Base-by-base conservation (phyloP, 192 early-diverging fungal genomes). In the Lunasporangiospora selenospora region DNA sequence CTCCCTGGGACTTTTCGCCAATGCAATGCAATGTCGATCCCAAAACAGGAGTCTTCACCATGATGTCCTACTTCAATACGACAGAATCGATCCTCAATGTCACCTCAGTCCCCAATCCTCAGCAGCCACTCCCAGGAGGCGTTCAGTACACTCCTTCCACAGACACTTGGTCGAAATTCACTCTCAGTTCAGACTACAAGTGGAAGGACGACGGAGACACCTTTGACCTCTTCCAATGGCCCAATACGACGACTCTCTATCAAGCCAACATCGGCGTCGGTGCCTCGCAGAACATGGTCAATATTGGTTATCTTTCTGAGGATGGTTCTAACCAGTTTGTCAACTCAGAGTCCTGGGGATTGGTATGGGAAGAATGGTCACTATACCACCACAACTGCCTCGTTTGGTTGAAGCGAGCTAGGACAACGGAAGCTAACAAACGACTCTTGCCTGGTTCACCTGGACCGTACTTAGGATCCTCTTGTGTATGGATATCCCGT, bases 251-350 rank as follows among this genome's bases (percentile, higher is more conserved):
- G 9, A 53, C 53, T 0, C 53, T 65, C 24, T 46, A 39, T 16
- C 63, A 65, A 18, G 63, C 53, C 5, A 65, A 65, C 31, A 32
- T 65, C 8, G 63, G 63, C 0, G 34, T 65, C 8, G 63, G 63
- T 0, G n/a, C 33, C 19, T 21, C 43, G 1, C n/a, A n/a, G n/a
- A 50, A 4, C 21, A 32, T 29, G 1, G 63, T 65, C 29, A 42
- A 42, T 16, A 1, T 62, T 3, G 59, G 59, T 6, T 26, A 24
- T n/a, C 18, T 62, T 21, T 19, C 12, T 4, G 21, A 13, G 1
- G 29, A 41, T 32, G 59, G 40, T 1, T 4, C 27, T 0, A 12
- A 10, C 5, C 24, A 62, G 40, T 62, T 62, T 33, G 42, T 40
- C 26, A 64, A 55, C 31, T 34, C 52, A 15, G 23, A 16, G 13